These are phyloP conservation scores for Beauveria medogensis DNA, from an alignment of 2,329 filamentous ascomycete genomes.

Conservation along the genomic window DNA sequence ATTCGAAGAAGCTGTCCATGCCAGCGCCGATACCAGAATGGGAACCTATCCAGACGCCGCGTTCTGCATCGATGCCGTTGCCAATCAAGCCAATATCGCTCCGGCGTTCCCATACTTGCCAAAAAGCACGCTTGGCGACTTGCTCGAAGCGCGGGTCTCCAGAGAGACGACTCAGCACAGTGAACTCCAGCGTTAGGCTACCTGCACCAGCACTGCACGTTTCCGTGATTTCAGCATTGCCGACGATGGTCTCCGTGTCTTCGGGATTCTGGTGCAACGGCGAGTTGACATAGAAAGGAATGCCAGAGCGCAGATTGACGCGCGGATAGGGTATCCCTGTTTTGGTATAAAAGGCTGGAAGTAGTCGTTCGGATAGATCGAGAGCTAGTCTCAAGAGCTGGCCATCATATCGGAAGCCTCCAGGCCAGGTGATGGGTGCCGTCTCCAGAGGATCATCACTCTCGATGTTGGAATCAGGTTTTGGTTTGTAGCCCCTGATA, in stretches of 20 bases:
- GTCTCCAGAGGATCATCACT: constrained; percentile 37
- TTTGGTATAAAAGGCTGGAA: constrained; percentile 85
- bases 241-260: constrained; percentile 25
- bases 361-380: constrained; percentile 72
- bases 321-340: constrained; percentile 92
- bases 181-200: constrained; percentile 88
- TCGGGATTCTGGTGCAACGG: constrained; percentile 56
- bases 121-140: constrained; percentile 85
- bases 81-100: constrained; percentile 84
- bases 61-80: constrained; percentile 85
- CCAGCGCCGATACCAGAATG: constrained; percentile 94
- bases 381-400: constrained; percentile 84
- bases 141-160: constrained; percentile 84
- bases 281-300: constrained; percentile 86
- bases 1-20: constrained; percentile 98
- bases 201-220: constrained; percentile 97
- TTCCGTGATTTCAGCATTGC: constrained; percentile 70
- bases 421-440: constrained; percentile 59
- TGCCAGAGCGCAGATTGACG: constrained; percentile 83
- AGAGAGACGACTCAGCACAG: constrained; percentile 79
- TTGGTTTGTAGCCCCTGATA: constrained; percentile 66
- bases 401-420: constrained; percentile 76
- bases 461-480: constrained; percentile 16
- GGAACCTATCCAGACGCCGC: constrained; percentile 77
- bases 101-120: constrained; percentile 88